Conservation (phyloP, 177 flowering plant genomes). For the Vitis hybrid region DNA sequence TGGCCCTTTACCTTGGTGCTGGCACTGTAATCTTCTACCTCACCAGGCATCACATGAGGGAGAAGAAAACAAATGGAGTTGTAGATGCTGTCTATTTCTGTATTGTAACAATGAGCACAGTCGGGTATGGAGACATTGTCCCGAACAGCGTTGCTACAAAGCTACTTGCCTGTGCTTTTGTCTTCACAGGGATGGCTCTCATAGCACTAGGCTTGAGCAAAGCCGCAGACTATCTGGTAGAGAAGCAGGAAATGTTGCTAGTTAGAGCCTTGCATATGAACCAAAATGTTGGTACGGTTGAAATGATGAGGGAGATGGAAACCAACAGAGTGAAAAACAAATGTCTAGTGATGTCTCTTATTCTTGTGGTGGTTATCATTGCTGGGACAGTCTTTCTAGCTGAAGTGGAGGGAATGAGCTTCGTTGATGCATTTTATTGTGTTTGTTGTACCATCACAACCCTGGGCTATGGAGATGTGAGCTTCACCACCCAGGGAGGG, state of each 20-base stretch:
- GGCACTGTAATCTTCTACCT: conserved; percentile 67
- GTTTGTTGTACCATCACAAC: conserved; percentile 91
- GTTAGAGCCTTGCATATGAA: conserved; percentile 53
- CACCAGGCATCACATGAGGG: conserved; percentile 55
- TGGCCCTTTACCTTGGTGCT: conserved; percentile 53
- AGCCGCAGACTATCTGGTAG: conserved; percentile 85
- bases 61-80: conserved; percentile 61
- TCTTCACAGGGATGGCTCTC: conserved; percentile 85
- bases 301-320: conserved; percentile 55
- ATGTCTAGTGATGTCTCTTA: conserved; percentile 27
- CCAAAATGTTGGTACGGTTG: conserved; percentile 34
- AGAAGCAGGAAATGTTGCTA: conserved; percentile 75
- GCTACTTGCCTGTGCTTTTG: conserved; percentile 84
- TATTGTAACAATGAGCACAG: conserved; percentile 95
- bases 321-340: conserved; percentile 58
- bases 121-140: conserved; percentile 97
- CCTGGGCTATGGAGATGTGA: conserved; percentile 86
- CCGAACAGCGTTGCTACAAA: conserved; percentile 65
- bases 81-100: conserved; percentile 89
- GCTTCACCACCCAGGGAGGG: conserved; percentile 79
- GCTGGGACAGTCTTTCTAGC: conserved; percentile 58
- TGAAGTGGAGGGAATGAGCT: conserved; percentile 51
- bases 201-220: conserved; percentile 60
- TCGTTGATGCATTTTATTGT: conserved; percentile 85
- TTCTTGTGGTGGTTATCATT: conserved; percentile 47